Percentiles rank a stretch among this genome's conserved stretches.
phyloP scores from a whole-genome alignment of 495 filamentous ascomycete genomes.

The Lineolata rhizophorae region DNA sequence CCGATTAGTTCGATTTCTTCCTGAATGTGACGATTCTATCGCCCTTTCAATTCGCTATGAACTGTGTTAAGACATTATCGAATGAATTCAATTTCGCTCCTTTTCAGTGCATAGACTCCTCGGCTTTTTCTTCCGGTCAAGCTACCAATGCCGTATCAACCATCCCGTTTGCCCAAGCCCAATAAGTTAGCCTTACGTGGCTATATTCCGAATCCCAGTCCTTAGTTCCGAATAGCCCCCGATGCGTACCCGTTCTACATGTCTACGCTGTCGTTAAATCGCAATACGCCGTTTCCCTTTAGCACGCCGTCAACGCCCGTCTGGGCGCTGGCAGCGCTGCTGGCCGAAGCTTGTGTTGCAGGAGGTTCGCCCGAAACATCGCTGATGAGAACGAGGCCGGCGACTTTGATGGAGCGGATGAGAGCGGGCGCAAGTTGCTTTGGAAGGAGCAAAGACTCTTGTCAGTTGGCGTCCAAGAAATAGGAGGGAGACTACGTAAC shows the following conservation, averaged over 20 bases:
- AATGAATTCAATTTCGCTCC: no score
- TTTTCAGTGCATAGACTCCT: no score
- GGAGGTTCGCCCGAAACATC: constrained; percentile 38
- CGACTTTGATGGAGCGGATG: constrained; percentile 78
- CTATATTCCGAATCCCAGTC: no score
- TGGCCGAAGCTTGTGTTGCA: background rate
- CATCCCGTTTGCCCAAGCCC: no score
- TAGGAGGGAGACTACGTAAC: constrained; percentile 12
- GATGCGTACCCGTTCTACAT: constrained; percentile 33
- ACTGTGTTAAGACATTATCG: no score
- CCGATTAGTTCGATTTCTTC: no score
- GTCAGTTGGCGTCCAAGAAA: background rate
- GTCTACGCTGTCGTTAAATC: constrained; percentile 87
- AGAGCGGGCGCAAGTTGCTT: constrained; percentile 85
- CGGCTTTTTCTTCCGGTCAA: no score
- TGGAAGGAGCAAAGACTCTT: background rate
- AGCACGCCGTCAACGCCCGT: constrained; percentile 67
- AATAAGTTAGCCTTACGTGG: no score
- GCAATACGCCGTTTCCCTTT: constrained; percentile 62
- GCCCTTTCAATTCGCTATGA: no score
- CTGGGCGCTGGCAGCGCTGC: constrained; percentile 20
- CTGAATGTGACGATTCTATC: no score
- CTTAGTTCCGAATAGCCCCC: no score
- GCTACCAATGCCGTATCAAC: no score
- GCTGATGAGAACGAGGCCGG: constrained; percentile 79